Conservation (phyloP, 805 yeast genomes). For the Sugiyamaella valdiviana region DNA sequence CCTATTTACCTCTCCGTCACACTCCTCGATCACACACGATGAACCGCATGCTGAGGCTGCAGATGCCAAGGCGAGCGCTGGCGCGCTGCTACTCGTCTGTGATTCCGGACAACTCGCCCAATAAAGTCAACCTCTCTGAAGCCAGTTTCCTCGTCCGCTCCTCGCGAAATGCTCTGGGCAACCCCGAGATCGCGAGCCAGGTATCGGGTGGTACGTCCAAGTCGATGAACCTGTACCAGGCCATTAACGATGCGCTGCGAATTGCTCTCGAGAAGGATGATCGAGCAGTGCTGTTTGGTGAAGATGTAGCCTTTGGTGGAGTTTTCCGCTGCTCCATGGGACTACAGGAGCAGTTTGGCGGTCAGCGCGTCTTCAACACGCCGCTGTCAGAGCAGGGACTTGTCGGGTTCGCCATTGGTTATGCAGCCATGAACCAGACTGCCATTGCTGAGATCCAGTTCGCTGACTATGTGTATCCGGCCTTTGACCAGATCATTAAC, state of each 20-base stretch:
- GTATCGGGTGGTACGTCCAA: constrained; percentile 21
- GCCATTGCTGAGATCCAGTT: constrained; percentile 95
- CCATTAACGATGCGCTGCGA: constrained; percentile 88
- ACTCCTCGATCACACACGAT: background rate
- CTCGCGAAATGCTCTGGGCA: constrained; percentile 16
- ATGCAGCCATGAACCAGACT: constrained; percentile 81
- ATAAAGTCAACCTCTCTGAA: constrained; percentile 22
- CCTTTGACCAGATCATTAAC: constrained; percentile 90
- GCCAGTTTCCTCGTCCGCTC: constrained; percentile 26
- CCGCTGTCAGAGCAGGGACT: constrained; percentile 96
- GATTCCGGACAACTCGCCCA: constrained; percentile 16
- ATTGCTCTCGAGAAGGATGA: constrained; percentile 86
- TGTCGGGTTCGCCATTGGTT: constrained; percentile 82
- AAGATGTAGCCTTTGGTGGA: constrained; percentile 95
- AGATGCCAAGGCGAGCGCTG: background rate
- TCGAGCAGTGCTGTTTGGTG: constrained; percentile 84
- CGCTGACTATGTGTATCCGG: constrained; percentile 94
- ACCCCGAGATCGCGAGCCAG: constrained; percentile 18
- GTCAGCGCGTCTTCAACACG: constrained; percentile 78
- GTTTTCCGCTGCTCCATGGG: constrained; percentile 92
- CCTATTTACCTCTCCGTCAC: background rate
- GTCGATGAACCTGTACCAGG: constrained; percentile 35
- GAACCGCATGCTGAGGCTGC: background rate
- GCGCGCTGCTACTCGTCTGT: constrained; percentile 3
- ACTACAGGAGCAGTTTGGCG: constrained; percentile 80